These are phyloP conservation scores for Emergomyces africanus DNA, from an alignment of 2,329 filamentous ascomycete species.

Conservation along the genomic window DNA sequence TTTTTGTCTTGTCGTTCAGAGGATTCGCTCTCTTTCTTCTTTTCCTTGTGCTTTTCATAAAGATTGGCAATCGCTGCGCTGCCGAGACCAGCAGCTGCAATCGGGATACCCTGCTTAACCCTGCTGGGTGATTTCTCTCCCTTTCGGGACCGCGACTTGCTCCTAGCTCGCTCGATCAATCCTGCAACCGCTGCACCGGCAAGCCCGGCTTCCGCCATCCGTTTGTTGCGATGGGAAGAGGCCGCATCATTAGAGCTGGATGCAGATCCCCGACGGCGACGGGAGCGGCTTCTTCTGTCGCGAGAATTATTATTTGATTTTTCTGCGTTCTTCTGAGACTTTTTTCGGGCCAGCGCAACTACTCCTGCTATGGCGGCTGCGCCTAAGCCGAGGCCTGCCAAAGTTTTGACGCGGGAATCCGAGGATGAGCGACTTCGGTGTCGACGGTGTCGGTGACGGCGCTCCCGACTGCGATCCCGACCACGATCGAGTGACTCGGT, in stretches of 20 bases:
- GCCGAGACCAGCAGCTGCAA: constrained; percentile 48
- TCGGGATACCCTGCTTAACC: constrained; percentile 44
- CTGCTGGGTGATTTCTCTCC: constrained; percentile 42
- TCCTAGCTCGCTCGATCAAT: constrained; percentile 45
- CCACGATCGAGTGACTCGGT: constrained; percentile 30
- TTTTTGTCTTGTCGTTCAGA: constrained; percentile 24
- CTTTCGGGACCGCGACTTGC: constrained; percentile 42
- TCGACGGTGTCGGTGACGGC: constrained; percentile 20
- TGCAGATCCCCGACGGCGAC: constrained; percentile 26
- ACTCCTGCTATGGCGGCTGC: constrained; percentile 49
- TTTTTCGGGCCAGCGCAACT: constrained; percentile 45
- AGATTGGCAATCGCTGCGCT: constrained; percentile 49
- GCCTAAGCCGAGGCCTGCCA: constrained; percentile 40
- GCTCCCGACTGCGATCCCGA: constrained; percentile 21
- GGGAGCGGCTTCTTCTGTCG: constrained; percentile 36
- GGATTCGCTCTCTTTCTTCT: constrained; percentile 44
- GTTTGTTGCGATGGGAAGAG: constrained; percentile 41
- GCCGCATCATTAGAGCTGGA: constrained; percentile 23
- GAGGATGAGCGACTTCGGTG: constrained; percentile 30
- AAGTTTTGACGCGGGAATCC: constrained; percentile 37
- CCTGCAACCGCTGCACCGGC: constrained; percentile 51
- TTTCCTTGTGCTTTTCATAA: constrained; percentile 51
- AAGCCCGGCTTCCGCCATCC: constrained; percentile 49
- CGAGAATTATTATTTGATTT: constrained; percentile 27
- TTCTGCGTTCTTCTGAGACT: constrained; percentile 37